A percentile compares a stretch with the other conserved stretches of the same genome.
These are phyloP conservation scores for Nakaseomyces nivariensis DNA, from an alignment of 1,139 yeast species.

Conservation along the genomic window DNA sequence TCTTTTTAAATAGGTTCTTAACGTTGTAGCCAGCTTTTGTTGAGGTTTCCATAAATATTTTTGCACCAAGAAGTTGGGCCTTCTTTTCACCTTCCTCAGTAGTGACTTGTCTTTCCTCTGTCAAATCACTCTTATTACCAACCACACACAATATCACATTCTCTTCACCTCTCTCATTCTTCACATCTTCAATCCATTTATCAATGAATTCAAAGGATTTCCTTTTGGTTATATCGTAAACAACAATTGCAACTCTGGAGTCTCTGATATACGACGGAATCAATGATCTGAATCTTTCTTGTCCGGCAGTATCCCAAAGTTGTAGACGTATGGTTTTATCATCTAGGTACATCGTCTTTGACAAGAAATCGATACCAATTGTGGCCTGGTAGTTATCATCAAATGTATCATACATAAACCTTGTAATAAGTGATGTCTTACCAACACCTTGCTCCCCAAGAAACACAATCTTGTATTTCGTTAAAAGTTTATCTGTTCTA, in stretches of 20 bases:
- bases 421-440: slow-evolving; percentile 84
- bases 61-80: slow-evolving; percentile 68
- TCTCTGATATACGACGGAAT: slow-evolving; percentile 94
- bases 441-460: slow-evolving; percentile 98
- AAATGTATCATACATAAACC: slow-evolving; percentile 98
- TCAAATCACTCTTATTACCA: slow-evolving; percentile 72
- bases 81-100: slow-evolving; percentile 70
- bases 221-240: slow-evolving; percentile 84
- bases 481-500: slow-evolving; percentile 32
- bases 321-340: slow-evolving; percentile 63
- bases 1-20: slow-evolving; percentile 75
- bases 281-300: slow-evolving; percentile 87
- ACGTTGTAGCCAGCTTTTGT: slow-evolving; percentile 94
- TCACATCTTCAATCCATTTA: slow-evolving; percentile 82
- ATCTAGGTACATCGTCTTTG: slow-evolving; percentile 74
- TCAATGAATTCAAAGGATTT: slow-evolving; percentile 66
- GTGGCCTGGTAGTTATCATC: slow-evolving; percentile 93
- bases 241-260: slow-evolving; percentile 93
- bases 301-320: slow-evolving; percentile 99
- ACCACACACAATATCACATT: slow-evolving; percentile 63
- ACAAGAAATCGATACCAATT: slow-evolving; percentile 89
- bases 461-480: slow-evolving; percentile 83
- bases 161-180: slow-evolving; percentile 58
- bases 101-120: slow-evolving; percentile 64
- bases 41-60: slow-evolving; percentile 82